A percentile compares a stretch with the other conserved stretches of the same genome.
These are phyloP conservation scores for Aspergillus jensenii DNA, from an alignment of 2,329 filamentous ascomycete genomes.

Conservation along the genomic window DNA sequence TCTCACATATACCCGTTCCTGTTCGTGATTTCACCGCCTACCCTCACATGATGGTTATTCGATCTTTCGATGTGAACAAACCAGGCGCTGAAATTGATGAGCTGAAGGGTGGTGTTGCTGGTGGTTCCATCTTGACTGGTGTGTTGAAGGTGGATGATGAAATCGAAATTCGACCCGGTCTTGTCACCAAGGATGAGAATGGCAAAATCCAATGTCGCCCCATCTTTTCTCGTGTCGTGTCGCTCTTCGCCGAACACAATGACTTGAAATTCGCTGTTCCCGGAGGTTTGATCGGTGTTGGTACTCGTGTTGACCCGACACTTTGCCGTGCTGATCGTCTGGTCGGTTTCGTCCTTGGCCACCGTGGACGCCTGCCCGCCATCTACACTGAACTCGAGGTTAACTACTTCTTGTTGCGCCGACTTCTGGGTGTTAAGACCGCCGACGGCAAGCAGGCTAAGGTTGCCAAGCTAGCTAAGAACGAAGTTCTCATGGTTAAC, in stretches of 20 bases:
- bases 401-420: constrained; percentile 97
- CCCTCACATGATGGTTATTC: constrained; percentile 98
- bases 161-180: constrained; percentile 98
- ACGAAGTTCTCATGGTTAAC: constrained; percentile 99
- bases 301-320: constrained; percentile 94
- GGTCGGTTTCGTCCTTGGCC: constrained; percentile 94
- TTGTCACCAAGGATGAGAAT: constrained; percentile 90
- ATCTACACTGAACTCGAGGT: constrained; percentile 99
- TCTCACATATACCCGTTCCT: constrained; percentile 92
- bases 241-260: constrained; percentile 96
- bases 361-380: constrained; percentile 88
- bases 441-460: constrained; percentile 99
- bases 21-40: constrained; percentile 85
- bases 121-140: constrained; percentile 94
- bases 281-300: constrained; percentile 96
- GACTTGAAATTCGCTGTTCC: constrained; percentile 98
- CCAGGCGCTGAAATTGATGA: constrained; percentile 98
- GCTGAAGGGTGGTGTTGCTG: constrained; percentile 96
- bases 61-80: constrained; percentile 99
- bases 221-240: constrained; percentile 92
- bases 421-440: constrained; percentile 93
- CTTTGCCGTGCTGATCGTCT: constrained; percentile 98
- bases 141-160: constrained; percentile 96
- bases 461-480: constrained; percentile 97
- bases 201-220: constrained; percentile 95